Base-by-base conservation (phyloP, 2,329 filamentous ascomycete genomes). In the Lizonia empirigonia region DNA sequence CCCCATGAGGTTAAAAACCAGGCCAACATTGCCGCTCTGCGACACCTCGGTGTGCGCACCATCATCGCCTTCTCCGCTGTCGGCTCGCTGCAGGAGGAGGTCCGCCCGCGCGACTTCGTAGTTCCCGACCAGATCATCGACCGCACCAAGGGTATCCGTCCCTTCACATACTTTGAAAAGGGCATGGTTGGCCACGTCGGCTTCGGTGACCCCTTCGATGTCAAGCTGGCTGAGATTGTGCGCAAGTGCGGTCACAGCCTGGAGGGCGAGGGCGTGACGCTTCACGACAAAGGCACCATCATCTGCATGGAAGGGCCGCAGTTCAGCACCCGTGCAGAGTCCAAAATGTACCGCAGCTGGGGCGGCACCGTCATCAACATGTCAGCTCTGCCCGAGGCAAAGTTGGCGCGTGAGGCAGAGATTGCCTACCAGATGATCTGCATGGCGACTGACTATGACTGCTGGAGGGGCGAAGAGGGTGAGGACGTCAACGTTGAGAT, bases 381-480 rank as follows among this genome's bases (percentile, higher is more conserved):
- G 94, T 96, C 90, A 35, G 88, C 88, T 12, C 82, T 99, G 13
- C 94, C 94, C 16, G 94, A 99, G 78, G 89, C 93, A 40, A 99
- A 99, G 81, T 86, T 99, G 16, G 94, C 94, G 8, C 87, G 90
- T 45, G 94, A 99, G 79, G 94, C 94, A 19, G 94, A 99, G 80
- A 89, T 99, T 64, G 89, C 88, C 27, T 97, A 97, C 76, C 91
- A 96, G 79, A 95, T 97, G 84, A 96, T 99, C 69, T 96, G 93
- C 81, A 99, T 99, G 94, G 90, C 91, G 26, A 99, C 94, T 22
- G 94, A 99, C 79, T 99, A 99, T 75, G 94, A 99, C 80, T 97
- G 93, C 85, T 99, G 94, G 94, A 89, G 92, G 71, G 85, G 83
- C 16, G 83, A 83, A 39, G 88, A 85, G 50, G 83, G 82, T 34